These are phyloP conservation scores for Podaxis mareebaensis DNA, from an alignment of 768 basidiomycete species.

Conservation along the genomic window DNA sequence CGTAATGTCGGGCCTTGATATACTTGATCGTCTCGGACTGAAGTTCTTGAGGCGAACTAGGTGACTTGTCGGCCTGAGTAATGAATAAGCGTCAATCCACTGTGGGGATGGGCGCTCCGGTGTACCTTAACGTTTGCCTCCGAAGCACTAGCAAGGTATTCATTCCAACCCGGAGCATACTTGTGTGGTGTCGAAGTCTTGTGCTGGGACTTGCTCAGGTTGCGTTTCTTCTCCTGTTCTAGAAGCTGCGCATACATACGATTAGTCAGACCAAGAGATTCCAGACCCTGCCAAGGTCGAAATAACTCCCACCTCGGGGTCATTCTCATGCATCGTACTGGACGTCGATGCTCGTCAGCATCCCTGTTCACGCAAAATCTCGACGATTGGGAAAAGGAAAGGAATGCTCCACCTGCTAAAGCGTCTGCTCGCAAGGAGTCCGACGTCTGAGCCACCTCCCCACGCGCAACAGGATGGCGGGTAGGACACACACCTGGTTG, in stretches of 20 bases:
- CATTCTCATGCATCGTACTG: constrained; percentile 62
- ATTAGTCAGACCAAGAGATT: background rate
- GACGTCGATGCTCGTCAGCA: constrained; percentile 15
- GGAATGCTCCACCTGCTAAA: constrained; percentile 10
- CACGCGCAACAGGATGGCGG: background rate
- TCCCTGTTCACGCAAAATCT: background rate
- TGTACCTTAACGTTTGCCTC: constrained; percentile 67
- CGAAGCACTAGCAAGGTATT: constrained; percentile 59
- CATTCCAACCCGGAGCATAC: constrained; percentile 73
- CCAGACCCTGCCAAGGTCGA: background rate
- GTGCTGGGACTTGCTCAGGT: constrained; percentile 43
- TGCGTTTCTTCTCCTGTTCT: constrained; percentile 54
- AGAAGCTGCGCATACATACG: constrained; percentile 35
- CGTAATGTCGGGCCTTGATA: constrained; percentile 37
- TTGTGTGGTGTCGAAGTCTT: constrained; percentile 49
- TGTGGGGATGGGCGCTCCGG: background rate
- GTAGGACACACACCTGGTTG: constrained; percentile 3
- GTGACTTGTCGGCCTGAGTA: constrained; percentile 43
- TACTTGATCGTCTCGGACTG: constrained; percentile 44
- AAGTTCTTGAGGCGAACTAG: constrained; percentile 31
- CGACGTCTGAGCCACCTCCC: background rate
- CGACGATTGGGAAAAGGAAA: background rate
- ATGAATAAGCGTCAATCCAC: constrained; percentile 4
- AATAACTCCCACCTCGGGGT: constrained; percentile 43
- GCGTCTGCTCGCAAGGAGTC: background rate